Percentiles rank a stretch among this genome's conserved stretches.
phyloP scores from a whole-genome alignment of 495 filamentous ascomycete species.

The Monascus purpureus region DNA sequence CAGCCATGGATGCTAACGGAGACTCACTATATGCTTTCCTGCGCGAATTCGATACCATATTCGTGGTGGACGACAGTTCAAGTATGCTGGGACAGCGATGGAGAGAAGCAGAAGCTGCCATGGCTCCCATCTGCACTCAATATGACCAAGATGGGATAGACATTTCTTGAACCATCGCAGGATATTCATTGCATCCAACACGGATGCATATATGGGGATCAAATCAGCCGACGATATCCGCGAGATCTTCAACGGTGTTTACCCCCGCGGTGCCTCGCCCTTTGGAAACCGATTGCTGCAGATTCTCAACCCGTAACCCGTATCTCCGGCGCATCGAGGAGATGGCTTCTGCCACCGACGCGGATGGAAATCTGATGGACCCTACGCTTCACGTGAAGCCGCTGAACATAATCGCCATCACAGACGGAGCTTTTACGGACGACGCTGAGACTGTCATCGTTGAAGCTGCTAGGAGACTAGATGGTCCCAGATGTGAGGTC shows the following conservation, averaged over 20 bases:
- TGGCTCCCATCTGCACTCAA: slow-evolving; percentile 67
- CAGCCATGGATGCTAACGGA: not conserved
- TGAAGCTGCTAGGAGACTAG: slow-evolving; percentile 51
- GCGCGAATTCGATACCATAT: slow-evolving; percentile 73
- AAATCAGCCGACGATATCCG: slow-evolving; percentile 35
- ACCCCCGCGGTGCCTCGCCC: slow-evolving; percentile 54
- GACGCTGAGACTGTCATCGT: slow-evolving; percentile 64
- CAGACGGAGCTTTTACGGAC: slow-evolving; percentile 77
- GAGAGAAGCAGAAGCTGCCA: slow-evolving; percentile 58
- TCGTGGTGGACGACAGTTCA: slow-evolving; percentile 85
- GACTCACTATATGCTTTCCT: slow-evolving; percentile 64
- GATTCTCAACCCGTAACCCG: slow-evolving; percentile 59
- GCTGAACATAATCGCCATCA: slow-evolving; percentile 87
- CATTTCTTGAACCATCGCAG: slow-evolving; percentile 69
- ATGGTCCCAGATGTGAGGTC: slow-evolving; percentile 43
- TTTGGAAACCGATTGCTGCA: slow-evolving; percentile 59
- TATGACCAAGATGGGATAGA: slow-evolving; percentile 88
- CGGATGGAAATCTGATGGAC: slow-evolving; percentile 11
- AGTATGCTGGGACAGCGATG: slow-evolving; percentile 74
- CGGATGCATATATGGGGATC: slow-evolving; percentile 43
- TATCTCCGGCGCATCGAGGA: slow-evolving; percentile 40
- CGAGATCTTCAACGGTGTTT: slow-evolving; percentile 52
- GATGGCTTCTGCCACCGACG: slow-evolving; percentile 28
- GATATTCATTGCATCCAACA: slow-evolving; percentile 11
- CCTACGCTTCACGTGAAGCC: slow-evolving; percentile 43